These are phyloP conservation scores for Pelargonium nanum DNA, from an alignment of 345 rosid genomes.

Conservation along the genomic window DNA sequence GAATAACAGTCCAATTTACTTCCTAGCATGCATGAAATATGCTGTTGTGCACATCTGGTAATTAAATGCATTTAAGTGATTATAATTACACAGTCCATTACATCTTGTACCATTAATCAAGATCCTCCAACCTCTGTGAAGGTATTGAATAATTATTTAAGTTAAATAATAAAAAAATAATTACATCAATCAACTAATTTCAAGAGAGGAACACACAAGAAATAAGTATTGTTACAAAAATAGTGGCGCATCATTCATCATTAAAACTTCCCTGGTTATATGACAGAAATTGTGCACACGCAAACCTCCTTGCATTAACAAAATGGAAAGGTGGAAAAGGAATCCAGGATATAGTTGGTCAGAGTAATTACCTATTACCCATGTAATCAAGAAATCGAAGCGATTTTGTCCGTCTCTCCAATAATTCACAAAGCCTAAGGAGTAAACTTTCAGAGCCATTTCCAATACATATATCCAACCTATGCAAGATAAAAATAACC, in stretches of 20 bases:
- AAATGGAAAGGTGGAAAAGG: neutral
- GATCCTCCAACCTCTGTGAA: too few relatives aligned
- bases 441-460: slow-evolving; percentile 84
- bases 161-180: too few relatives aligned
- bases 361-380: slow-evolving; percentile 60
- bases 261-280: neutral
- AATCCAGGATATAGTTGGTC: neutral
- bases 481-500: slow-evolving; percentile 23
- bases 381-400: slow-evolving; percentile 84
- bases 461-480: slow-evolving; percentile 96
- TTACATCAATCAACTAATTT: neutral
- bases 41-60: neutral
- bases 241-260: neutral
- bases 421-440: slow-evolving; percentile 78
- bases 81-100: neutral
- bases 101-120: neutral
- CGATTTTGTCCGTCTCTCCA: slow-evolving; percentile 97
- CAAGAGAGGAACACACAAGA: neutral
- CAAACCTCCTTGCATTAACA: neutral
- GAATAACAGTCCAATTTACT: neutral
- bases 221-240: neutral
- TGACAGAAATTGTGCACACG: neutral
- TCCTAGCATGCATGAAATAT: neutral
- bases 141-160: too few relatives aligned
- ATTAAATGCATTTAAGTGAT: neutral